phyloP scores from a whole-genome alignment of 2,329 filamentous ascomycete genomes.

The Ophiostoma australiae region DNA sequence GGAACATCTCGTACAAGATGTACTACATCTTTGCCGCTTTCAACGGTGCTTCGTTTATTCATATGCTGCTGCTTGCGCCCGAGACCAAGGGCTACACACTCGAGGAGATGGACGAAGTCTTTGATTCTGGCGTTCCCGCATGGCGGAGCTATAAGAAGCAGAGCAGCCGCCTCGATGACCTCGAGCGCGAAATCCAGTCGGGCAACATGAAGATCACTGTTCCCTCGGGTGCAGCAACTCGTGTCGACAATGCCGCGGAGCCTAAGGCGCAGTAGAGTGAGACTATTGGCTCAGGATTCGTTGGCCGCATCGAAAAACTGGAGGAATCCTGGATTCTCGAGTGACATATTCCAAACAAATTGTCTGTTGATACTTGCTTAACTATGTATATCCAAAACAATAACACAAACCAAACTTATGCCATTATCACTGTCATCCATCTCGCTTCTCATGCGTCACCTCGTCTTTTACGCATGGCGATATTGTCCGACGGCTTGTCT shows the following conservation, averaged over 20 bases:
- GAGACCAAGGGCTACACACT: constrained; percentile 69
- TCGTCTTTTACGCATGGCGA: constrained; percentile 2
- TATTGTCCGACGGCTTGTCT: not conserved
- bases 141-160: constrained; percentile 49
- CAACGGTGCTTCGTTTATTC: constrained; percentile 62
- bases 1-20: constrained; percentile 43
- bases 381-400: not conserved
- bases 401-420: not conserved
- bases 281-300: not conserved
- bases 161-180: constrained; percentile 42
- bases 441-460: not conserved
- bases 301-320: not conserved
- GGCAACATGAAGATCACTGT: constrained; percentile 40
- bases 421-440: not conserved
- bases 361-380: not conserved
- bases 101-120: constrained; percentile 72
- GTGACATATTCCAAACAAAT: not conserved
- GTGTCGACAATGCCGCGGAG: not conserved
- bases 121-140: constrained; percentile 54
- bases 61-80: constrained; percentile 59
- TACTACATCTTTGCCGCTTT: constrained; percentile 75
- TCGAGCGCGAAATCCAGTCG: constrained; percentile 46
- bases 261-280: constrained; percentile 5
- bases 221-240: not conserved
- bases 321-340: not conserved